A percentile compares a stretch with the other conserved stretches of the same genome.
These are phyloP conservation scores for Exophiala dermatitidis DNA, from an alignment of 2,329 filamentous ascomycete species.

Conservation along the genomic window DNA sequence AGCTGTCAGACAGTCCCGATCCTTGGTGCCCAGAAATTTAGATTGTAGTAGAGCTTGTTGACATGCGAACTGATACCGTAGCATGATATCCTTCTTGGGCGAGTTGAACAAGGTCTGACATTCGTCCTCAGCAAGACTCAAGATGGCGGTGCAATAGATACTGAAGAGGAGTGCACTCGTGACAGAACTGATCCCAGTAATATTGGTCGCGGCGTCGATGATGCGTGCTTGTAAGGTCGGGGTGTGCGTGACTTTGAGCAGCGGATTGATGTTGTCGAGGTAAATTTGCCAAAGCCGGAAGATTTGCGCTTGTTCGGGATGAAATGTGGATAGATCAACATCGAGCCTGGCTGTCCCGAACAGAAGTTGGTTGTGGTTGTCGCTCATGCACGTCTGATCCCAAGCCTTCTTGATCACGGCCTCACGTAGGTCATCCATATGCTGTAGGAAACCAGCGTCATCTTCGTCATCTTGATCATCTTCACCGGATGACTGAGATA, in stretches of 20 bases:
- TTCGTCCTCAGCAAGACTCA: conserved; percentile 51
- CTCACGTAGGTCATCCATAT: conserved; percentile 32
- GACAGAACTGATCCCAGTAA: conserved; percentile 48
- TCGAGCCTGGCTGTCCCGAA: conserved; percentile 42
- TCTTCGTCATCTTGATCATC: conserved; percentile 27
- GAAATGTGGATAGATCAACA: conserved; percentile 45
- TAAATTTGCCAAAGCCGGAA: conserved; percentile 57
- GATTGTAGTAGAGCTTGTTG: conserved; percentile 43
- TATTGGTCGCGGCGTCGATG: conserved; percentile 53
- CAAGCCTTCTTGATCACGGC: conserved; percentile 41
- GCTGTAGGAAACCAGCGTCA: conserved; percentile 30
- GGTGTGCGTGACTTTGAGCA: conserved; percentile 61
- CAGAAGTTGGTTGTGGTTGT: conserved; percentile 45
- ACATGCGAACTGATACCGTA: conserved; percentile 40
- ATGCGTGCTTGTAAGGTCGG: conserved; percentile 58
- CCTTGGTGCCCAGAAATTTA: conserved; percentile 35
- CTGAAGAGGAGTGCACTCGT: conserved; percentile 62
- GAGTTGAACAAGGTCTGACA: conserved; percentile 39
- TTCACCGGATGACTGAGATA: not conserved
- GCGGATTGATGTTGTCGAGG: conserved; percentile 60
- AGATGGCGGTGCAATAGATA: conserved; percentile 57
- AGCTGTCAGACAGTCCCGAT: conserved; percentile 45
- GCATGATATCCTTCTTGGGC: conserved; percentile 35
- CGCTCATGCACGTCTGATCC: conserved; percentile 35
- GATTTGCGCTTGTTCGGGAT: conserved; percentile 56